These are phyloP conservation scores for Trichoderma pleuroti DNA, from an alignment of 2,329 filamentous ascomycete genomes.

Conservation along the genomic window DNA sequence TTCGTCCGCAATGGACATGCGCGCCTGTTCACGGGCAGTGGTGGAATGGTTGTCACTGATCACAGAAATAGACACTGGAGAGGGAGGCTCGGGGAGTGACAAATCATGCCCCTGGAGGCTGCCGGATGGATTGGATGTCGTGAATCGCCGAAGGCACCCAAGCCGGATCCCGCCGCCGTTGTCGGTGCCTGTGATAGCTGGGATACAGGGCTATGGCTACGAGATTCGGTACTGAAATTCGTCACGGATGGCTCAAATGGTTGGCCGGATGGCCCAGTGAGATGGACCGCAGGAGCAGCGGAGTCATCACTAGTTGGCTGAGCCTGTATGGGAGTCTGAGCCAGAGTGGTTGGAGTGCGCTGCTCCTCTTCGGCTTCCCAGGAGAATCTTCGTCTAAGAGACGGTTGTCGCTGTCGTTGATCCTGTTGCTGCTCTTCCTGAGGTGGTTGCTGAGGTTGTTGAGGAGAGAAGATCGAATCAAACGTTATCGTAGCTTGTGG, in stretches of 20 bases:
- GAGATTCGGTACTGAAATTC: slow-evolving; percentile 19
- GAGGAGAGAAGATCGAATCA: not conserved
- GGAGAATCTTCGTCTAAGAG: slow-evolving; percentile 34
- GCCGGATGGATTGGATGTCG: slow-evolving; percentile 24
- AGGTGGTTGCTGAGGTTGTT: not conserved
- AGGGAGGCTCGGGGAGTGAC: slow-evolving; percentile 38
- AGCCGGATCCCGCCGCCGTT: slow-evolving; percentile 15
- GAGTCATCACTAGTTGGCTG: not conserved
- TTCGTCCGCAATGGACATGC: slow-evolving; percentile 44
- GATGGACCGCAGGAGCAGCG: not conserved
- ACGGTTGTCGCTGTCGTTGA: slow-evolving; percentile 12
- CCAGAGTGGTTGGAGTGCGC: not conserved
- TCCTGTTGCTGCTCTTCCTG: not conserved
- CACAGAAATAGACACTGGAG: slow-evolving; percentile 40
- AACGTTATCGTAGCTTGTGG: not conserved
- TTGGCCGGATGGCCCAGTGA: slow-evolving; percentile 7
- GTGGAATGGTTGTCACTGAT: slow-evolving; percentile 30
- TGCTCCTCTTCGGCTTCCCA: slow-evolving; percentile 33
- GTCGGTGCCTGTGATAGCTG: slow-evolving; percentile 6
- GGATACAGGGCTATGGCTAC: slow-evolving; percentile 19
- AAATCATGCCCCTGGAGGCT: slow-evolving; percentile 24
- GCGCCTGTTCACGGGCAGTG: slow-evolving; percentile 26
- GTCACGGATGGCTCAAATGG: slow-evolving; percentile 18
- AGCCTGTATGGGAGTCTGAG: not conserved
- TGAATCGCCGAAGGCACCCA: slow-evolving; percentile 24